phyloP scores from a whole-genome alignment of 1,284 basidiomycete genomes.

The Vanrija sp. region DNA sequence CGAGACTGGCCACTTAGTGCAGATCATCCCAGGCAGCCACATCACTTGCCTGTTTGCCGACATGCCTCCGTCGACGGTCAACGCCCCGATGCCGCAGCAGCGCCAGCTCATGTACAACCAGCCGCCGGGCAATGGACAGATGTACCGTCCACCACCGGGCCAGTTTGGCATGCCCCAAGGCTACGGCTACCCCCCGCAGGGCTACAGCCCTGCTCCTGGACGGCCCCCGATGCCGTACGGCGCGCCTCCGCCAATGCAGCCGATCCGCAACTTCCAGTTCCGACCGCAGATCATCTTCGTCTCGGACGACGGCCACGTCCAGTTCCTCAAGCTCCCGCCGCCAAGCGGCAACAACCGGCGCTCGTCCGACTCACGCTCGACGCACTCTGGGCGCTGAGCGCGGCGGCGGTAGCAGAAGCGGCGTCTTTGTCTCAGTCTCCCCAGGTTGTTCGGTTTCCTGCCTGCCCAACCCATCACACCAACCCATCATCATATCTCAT shows the following conservation, averaged over 20 bases:
- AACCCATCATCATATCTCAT: too few relatives aligned
- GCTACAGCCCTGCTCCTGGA: not conserved
- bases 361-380: constrained; percentile 6
- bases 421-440: too few relatives aligned
- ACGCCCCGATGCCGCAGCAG: constrained; percentile 32
- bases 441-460: not conserved
- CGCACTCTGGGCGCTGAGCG: not conserved
- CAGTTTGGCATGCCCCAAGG: constrained; percentile 6
- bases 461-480: not conserved
- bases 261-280: constrained; percentile 24
- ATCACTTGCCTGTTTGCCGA: constrained; percentile 89
- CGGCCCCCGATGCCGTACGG: constrained; percentile 3
- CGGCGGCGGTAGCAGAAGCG: not conserved
- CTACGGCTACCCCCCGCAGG: constrained; percentile 3
- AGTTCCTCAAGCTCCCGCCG: constrained; percentile 46
- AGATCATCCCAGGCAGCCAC: constrained; percentile 91
- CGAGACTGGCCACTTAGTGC: constrained; percentile 84
- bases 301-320: constrained; percentile 48
- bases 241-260: constrained; percentile 13
- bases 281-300: constrained; percentile 47
- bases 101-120: constrained; percentile 35
- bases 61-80: constrained; percentile 68
- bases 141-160: constrained; percentile 9
- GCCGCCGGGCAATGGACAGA: not conserved
- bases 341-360: not conserved